Evolutionary conservation across 768 basidiomycete species (phyloP).

Genomic region (Tremella fuciformis): DNA sequence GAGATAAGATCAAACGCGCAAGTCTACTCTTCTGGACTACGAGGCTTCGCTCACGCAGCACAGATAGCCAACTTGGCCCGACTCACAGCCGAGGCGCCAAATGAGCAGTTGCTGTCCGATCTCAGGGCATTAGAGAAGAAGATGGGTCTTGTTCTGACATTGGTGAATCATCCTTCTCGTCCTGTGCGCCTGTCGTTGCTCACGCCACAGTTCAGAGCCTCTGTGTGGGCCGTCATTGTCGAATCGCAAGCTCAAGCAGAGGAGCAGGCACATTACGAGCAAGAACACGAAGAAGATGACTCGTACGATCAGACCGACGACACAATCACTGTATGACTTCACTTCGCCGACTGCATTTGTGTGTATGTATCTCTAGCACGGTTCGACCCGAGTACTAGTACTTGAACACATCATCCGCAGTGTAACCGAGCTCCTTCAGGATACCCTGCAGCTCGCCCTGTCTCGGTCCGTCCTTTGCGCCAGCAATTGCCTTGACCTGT

Average conservation of each 20-base stretch:
- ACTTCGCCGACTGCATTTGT: too few species aligned
- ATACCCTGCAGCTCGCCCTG: slow-evolving; percentile 78
- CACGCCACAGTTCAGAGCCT: slow-evolving; percentile 76
- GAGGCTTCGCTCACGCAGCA: slow-evolving; percentile 26
- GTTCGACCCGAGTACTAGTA: slow-evolving; percentile 40
- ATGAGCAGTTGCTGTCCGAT: slow-evolving; percentile 70
- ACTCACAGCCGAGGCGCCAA: slow-evolving; percentile 68
- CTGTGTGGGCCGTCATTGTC: slow-evolving; percentile 84
- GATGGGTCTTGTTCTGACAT: slow-evolving; percentile 88
- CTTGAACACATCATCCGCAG: slow-evolving; percentile 71
- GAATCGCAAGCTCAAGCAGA: slow-evolving; percentile 51
- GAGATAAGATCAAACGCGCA: slow-evolving; percentile 74
- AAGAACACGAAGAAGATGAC: slow-evolving; percentile 1
- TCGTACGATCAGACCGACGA: background rate
- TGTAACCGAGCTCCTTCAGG: slow-evolving; percentile 85
- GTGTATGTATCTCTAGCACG: background rate
- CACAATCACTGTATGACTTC: background rate
- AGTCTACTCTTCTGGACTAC: slow-evolving; percentile 33
- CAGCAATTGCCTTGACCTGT: slow-evolving; percentile 83
- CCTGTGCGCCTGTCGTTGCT: background rate
- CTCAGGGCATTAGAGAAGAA: slow-evolving; percentile 82
- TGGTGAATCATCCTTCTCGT: slow-evolving; percentile 59
- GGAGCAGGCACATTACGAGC: slow-evolving; percentile 3
- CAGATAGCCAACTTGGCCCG: slow-evolving; percentile 57
- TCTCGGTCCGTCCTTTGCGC: slow-evolving; percentile 81